Base-by-base conservation (phyloP, 139 green algal genomes). In the Chlamydomonas asymmetrica region DNA sequence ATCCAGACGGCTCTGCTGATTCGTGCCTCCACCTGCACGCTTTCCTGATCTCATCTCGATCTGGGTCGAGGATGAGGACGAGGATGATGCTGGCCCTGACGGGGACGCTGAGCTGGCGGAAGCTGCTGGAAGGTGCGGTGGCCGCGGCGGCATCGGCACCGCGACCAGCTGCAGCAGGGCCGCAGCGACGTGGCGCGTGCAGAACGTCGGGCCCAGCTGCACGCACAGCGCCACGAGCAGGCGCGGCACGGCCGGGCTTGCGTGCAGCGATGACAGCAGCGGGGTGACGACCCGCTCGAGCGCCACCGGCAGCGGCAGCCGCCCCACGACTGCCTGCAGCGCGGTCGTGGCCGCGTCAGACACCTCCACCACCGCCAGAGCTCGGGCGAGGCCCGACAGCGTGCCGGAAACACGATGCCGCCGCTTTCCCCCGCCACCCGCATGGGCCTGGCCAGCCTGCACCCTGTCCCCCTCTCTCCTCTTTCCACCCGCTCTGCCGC, bases 231-330 rank as follows among this genome's bases (percentile, higher is more conserved):
- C 22, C 37, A 65, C 67, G n/a, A 74, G 49, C 50, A 74, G 52
- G 34, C 67, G 50, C 50, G 50, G 67, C 35, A 74, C 50, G 50
- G 25, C 39, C 5, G 50, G 40, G 16, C 37, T 23, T 3, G 43
- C 35, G 20, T 35, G 50, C 23, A 74, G 35, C 5, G 20, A 74
- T 0, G 43, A 45, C n/a, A 74, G 34, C 50, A 65, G 22, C 22
- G 67, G 67, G 1, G 16, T 27, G 2, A 65, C 35, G 13, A 74
- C 16, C 9, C 67, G 67, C 49, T 74, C 67, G 35, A 74, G 37
- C 38, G 64, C 29, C 49, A 74, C 38, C 37, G 67, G 67, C 67
- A 74, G 67, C 67, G 67, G 67, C 67, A 74, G 50, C 34, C 52
- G 67, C 0, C 16, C 35, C 67, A 35, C 67, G 35, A 74, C 35